These are phyloP conservation scores for Haberlea rhodopensis DNA, from an alignment of 257 asterid species.

Conservation along the genomic window DNA sequence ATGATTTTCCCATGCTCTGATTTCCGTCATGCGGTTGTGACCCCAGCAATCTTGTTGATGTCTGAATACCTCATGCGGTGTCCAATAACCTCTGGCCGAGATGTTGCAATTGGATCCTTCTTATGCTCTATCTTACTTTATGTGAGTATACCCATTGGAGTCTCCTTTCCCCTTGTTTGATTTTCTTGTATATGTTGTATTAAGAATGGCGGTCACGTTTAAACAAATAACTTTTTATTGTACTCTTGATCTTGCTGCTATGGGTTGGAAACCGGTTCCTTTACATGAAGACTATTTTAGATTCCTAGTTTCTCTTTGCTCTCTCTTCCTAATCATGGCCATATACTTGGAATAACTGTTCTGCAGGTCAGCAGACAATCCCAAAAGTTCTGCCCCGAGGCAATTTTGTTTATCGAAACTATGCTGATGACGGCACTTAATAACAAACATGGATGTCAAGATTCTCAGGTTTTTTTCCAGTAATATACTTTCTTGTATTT, in stretches of 20 bases:
- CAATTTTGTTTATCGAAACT: slow-evolving; percentile 64
- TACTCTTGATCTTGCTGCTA: neutral
- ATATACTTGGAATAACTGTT: slow-evolving; percentile 17
- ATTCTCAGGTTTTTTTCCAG: slow-evolving; percentile 61
- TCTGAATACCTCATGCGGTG: slow-evolving; percentile 87
- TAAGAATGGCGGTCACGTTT: neutral
- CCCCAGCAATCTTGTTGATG: slow-evolving; percentile 77
- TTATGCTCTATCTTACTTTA: slow-evolving; percentile 86
- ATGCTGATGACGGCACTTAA: slow-evolving; percentile 67
- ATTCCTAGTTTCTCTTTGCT: neutral
- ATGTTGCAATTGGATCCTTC: slow-evolving; percentile 77
- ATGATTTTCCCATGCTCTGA: slow-evolving; percentile 96
- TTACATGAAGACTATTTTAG: neutral
- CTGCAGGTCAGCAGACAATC: slow-evolving; percentile 68
- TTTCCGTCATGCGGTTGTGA: slow-evolving; percentile 88
- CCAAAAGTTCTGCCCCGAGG: slow-evolving; percentile 78
- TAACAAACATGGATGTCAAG: slow-evolving; percentile 37
- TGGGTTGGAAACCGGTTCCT: neutral
- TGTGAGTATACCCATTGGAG: slow-evolving; percentile 47
- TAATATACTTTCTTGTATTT: slow-evolving; percentile 10
- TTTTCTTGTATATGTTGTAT: neutral
- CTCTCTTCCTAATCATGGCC: slow-evolving; percentile 14
- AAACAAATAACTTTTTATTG: neutral
- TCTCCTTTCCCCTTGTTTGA: neutral
- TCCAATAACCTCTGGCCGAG: slow-evolving; percentile 69